phyloP scores from a whole-genome alignment of 2,329 filamentous ascomycete genomes.

The Paecilomyces dactylethromorphus region DNA sequence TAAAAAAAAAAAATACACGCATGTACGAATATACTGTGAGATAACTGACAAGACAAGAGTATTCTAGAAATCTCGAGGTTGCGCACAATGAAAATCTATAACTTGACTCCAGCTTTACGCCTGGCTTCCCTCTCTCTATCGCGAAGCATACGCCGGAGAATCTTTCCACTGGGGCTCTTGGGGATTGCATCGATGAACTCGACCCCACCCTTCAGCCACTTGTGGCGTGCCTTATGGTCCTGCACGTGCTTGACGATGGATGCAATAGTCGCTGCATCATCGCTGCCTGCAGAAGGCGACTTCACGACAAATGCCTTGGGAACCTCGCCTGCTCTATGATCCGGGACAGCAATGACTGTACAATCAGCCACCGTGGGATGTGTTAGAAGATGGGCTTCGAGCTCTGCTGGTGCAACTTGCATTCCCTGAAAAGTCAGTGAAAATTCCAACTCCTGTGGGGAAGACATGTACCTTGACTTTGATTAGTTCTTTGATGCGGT shows the following conservation, averaged over 20 bases:
- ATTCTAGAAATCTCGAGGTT: not conserved
- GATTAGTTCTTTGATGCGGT: constrained; percentile 73
- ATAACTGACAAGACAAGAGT: not conserved
- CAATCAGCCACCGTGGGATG: constrained; percentile 71
- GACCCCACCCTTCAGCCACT: constrained; percentile 57
- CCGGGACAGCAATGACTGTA: constrained; percentile 68
- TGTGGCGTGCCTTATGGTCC: constrained; percentile 55
- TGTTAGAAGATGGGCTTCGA: constrained; percentile 71
- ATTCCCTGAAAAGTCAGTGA: constrained; percentile 49
- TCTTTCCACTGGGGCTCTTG: constrained; percentile 59
- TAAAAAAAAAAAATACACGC: not conserved
- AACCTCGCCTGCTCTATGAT: constrained; percentile 55
- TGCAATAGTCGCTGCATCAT: constrained; percentile 45
- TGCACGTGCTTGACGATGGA: constrained; percentile 54
- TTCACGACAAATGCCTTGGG: constrained; percentile 61
- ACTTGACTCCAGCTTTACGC: constrained; percentile 57
- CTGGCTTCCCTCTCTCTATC: constrained; percentile 67
- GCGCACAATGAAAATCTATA: constrained; percentile 41
- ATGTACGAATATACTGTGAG: not conserved
- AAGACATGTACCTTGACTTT: constrained; percentile 62
- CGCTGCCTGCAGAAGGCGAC: constrained; percentile 44
- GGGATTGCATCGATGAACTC: constrained; percentile 53
- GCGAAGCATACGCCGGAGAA: constrained; percentile 57
- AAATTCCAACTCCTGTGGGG: constrained; percentile 17
- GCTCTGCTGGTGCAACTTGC: constrained; percentile 77